Evolutionary conservation across 2,329 filamentous ascomycete species (phyloP).

Genomic region (Cadophora malorum): DNA sequence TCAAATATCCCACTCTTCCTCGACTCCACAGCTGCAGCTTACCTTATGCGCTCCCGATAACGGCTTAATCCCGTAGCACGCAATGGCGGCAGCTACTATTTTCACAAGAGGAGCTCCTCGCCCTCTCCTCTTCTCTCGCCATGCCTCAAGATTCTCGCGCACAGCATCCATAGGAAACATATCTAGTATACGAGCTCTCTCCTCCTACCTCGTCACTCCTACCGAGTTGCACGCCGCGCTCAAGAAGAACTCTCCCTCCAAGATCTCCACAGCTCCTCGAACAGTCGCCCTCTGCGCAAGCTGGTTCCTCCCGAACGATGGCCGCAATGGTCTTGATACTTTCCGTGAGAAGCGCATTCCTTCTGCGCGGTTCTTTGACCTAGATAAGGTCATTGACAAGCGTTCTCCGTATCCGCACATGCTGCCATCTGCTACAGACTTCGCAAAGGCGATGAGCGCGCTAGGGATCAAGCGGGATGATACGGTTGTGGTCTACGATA

Average conservation of each 20-base stretch:
- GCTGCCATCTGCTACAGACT: constrained; percentile 82
- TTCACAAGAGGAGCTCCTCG: constrained; percentile 33
- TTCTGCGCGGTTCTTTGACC: constrained; percentile 91
- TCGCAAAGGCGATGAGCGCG: constrained; percentile 86
- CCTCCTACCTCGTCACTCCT: constrained; percentile 86
- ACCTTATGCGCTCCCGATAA: constrained; percentile 36
- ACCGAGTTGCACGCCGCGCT: constrained; percentile 82
- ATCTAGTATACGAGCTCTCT: constrained; percentile 61
- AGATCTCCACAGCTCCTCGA: constrained; percentile 80
- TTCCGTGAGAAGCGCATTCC: constrained; percentile 87
- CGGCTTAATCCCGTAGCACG: constrained; percentile 33
- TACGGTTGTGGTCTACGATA: constrained; percentile 92
- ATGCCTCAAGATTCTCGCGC: constrained; percentile 30
- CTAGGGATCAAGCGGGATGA: constrained; percentile 89
- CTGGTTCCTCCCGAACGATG: constrained; percentile 96
- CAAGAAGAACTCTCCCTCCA: constrained; percentile 78
- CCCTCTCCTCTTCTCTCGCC: constrained; percentile 27
- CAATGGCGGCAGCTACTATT: constrained; percentile 41
- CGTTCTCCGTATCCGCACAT: constrained; percentile 94
- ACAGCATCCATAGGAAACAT: constrained; percentile 43
- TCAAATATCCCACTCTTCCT: constrained; percentile 4
- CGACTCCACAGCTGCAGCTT: constrained; percentile 16
- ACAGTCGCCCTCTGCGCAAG: constrained; percentile 89
- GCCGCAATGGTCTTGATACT: constrained; percentile 77
- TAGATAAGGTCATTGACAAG: constrained; percentile 89